Evolutionary conservation across 257 asterid genomes (phyloP), one percentile per base, ranked within the genome.

Genomic region (Vinca minor): DNA sequence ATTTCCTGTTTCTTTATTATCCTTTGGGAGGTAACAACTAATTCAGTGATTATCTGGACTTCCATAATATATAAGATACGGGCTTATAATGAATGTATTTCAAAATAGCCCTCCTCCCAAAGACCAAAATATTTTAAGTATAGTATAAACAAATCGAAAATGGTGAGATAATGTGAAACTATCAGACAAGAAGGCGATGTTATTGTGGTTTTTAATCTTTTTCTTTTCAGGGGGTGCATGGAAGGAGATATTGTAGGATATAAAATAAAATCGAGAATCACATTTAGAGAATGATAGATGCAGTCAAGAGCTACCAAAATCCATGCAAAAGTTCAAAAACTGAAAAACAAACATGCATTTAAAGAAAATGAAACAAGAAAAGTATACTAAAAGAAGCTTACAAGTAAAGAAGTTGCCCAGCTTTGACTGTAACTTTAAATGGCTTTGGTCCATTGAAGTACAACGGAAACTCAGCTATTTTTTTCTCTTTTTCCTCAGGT

Each of bases 331-430:
- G 39, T 29, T 14, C 13, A 29, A 28, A 34, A 68, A 32, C 14
- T 20, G 14, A 34, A 23, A 31, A 11, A 29, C 7, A 23, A n/a
- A 42, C 18, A 28, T 34, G 7, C 20, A 44, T 44, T 44, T 44
- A 39, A 49, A 39, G 32, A 39, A 15, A 2, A 46, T 35, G 13
- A 60, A 25, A 50, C 14, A 8, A 64, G 44, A 66, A 59, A 63
- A 62, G 47, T 38, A 31, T 25, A 11, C 50, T n/a, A 25, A n/a
- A 35, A 58, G 49, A 34, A 65, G 39, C 98, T 86, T 71, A 91
- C 98, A 91, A 71, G 78, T 88, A 88, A 62, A 91, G 98, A 83
- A 88, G 78, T 70, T 91, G 81, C 54, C 98, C 96, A 0, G 93
- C 95, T 76, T 79, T 92, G 50, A 92, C 96, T 18, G 85, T 82